A percentile compares a stretch with the other conserved stretches of the same genome.
phyloP scores from a whole-genome alignment of 805 yeast genomes.

The Pichia gijzeniarum region DNA sequence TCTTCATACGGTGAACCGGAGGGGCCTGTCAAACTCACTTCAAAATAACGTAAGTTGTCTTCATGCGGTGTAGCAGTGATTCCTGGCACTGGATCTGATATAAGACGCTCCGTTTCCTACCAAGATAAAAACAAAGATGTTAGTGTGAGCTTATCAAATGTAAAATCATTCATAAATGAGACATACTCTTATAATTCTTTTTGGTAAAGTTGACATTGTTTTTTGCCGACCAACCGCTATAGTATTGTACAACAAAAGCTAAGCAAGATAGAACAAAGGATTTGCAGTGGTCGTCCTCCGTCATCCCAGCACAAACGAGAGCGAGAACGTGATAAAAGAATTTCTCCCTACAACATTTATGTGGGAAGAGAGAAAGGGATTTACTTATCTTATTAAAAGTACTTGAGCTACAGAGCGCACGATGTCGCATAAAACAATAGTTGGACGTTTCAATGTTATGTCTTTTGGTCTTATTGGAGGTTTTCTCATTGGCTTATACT shows the following conservation, averaged over 20 bases:
- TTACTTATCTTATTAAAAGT: too few species aligned
- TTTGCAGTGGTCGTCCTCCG: too few species aligned
- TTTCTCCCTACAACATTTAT: too few species aligned
- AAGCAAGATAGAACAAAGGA: too few species aligned
- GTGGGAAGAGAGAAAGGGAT: too few species aligned
- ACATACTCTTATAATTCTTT: conserved; percentile 81
- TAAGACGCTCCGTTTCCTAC: conserved; percentile 85
- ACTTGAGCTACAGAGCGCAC: too few species aligned
- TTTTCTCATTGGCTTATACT: conserved; percentile 23
- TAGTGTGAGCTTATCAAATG: not conserved
- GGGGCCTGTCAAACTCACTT: conserved; percentile 91
- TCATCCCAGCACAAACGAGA: too few species aligned
- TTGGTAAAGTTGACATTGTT: conserved; percentile 58
- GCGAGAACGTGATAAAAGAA: too few species aligned
- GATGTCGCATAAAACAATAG: conserved; percentile 21
- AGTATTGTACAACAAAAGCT: too few species aligned
- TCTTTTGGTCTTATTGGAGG: conserved; percentile 25
- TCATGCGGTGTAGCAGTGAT: conserved; percentile 91
- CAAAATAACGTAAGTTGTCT: conserved; percentile 87
- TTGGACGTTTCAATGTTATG: conserved; percentile 26
- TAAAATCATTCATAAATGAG: not conserved
- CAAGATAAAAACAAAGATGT: not conserved
- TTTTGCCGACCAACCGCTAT: not conserved
- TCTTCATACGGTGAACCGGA: conserved; percentile 81
- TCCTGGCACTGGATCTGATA: conserved; percentile 95